Evolutionary conservation across 2,329 filamentous ascomycete genomes (phyloP), one percentile per base, ranked within the genome.

Genomic region (Mariannaea sp.): DNA sequence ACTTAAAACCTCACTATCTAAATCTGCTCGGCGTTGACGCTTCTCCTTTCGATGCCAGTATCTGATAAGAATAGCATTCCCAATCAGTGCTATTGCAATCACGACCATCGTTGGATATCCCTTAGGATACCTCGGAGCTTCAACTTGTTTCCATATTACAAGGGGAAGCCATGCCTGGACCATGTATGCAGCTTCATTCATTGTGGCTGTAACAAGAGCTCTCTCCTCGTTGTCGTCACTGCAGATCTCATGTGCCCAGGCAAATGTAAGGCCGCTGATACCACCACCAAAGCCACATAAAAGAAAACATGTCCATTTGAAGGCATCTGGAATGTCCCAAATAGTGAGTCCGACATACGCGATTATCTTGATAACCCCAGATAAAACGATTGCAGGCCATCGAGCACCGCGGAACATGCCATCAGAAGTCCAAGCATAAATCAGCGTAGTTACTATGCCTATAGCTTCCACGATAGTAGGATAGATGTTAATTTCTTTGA

Each of bases 161-260:
- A 86, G 75, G 7, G 86, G 86, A 35, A 89, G 66, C 86, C 86
- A 89, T 0, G 85, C 83, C 63, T 88, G 85, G 39, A 89, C 70
- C 1, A 88, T 83, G 56, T 88, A 88, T 0, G 84, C 85, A 72
- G 89, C 80, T 64, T 86, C 80, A 55, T 89, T 89, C 83, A 88
- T 88, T 16, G 77, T 71, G 0, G 77, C 85, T 0, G 86, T 79
- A 0, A 88, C 83, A 4, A 89, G 72, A 0, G 86, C 85, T n/a
- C 85, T 74, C 70, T 89, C 85, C 66, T 89, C 85, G 50, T 84
- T 79, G 55, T 79, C 76, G n/a, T 73, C 75, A 39, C 68, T 70
- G 62, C 76, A 79, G 35, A 80, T 77, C 63, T 80, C 77, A 49
- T 79, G 75, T 0, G 75, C 75, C 77, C 77, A 80, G 0, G 77